Conservation (phyloP, 1,139 yeast species). For the Pichia sp. region DNA sequence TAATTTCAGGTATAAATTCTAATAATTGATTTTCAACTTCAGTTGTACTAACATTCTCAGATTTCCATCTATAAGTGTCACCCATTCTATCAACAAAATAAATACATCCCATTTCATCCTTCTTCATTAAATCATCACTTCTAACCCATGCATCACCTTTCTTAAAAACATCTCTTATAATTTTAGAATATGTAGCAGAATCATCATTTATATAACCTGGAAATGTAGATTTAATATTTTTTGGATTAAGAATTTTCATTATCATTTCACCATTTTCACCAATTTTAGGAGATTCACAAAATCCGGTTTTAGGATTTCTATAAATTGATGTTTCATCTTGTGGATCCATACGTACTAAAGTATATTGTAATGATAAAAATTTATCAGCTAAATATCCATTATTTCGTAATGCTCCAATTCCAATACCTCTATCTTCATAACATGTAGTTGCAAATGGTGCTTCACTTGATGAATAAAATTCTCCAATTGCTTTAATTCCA, state of each 20-base stretch:
- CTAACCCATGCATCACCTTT: conserved; percentile 93
- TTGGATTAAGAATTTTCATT: conserved; percentile 65
- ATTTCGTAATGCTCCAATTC: conserved; percentile 84
- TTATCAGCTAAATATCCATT: conserved; percentile 63
- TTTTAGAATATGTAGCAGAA: conserved; percentile 71
- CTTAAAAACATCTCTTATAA: conserved; percentile 63
- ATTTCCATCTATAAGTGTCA: conserved; percentile 95
- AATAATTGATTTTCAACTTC: conserved; percentile 77
- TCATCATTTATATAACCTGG: conserved; percentile 87
- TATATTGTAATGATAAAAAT: conserved; percentile 50
- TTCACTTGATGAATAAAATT: conserved; percentile 92
- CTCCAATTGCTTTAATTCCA: conserved; percentile 71
- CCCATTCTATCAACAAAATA: conserved; percentile 92
- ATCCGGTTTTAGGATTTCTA: conserved; percentile 60
- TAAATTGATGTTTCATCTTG: conserved; percentile 69
- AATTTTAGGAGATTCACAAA: conserved; percentile 42
- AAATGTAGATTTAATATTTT: conserved; percentile 62
- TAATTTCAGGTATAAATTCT: conserved; percentile 39
- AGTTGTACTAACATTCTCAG: conserved; percentile 90
- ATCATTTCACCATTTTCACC: conserved; percentile 85
- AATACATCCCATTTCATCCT: conserved; percentile 63
- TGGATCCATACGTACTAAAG: conserved; percentile 69
- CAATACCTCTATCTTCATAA: conserved; percentile 69
- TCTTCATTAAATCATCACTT: conserved; percentile 74
- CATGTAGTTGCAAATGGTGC: conserved; percentile 88